Base-by-base conservation (phyloP, 1,139 yeast genomes). In the Saccharomyces hybrid region DNA sequence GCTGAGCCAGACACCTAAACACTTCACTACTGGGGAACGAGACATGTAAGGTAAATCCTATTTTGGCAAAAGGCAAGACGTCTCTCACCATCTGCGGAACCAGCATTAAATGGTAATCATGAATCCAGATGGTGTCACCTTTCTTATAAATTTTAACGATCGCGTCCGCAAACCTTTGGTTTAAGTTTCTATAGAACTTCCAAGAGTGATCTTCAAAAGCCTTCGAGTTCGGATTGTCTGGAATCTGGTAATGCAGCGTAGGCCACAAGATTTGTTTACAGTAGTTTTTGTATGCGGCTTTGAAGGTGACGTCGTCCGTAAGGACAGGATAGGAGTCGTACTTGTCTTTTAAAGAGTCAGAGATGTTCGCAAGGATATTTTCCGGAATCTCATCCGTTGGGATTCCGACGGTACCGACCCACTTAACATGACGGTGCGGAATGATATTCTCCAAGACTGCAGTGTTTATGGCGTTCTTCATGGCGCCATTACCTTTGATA, bases 191-290 rank as follows among this genome's bases (percentile, higher is more conserved):
- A 69, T 93, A 93, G 64, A 86, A 85, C 46, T 83, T 83, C 96
- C 97, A 93, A 0, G 96, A 88, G 68, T 90, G 95, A 60, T 89
- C 97, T 69, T 91, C 96, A 70, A 91, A 93, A 0, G 96, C 96
- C 69, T 90, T 90, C 1, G 96, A 85, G 63, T 87, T 88, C 51
- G 97, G 96, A 64, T 90, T 85, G 69, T 93, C 98, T 0, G 99
- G 99, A 48, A 91, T 89, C 69, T 93, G 96, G 68, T 93, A 95
- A 67, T 93, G 99, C 60, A 95, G 76, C 2, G 97, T 88, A 28
- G 99, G 99, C 98, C 99, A 93, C 59, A 93, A 75, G 48, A 93
- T 88, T 65, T 90, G 95, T 68, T 93, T 93, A 69, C 97, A 91
- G 67, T 86, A 93, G 50, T 89, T 88, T 56, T 82, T 81, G 71